Conservation (phyloP, 2,329 filamentous ascomycete species). For the Rhinocladiella mackenziei region DNA sequence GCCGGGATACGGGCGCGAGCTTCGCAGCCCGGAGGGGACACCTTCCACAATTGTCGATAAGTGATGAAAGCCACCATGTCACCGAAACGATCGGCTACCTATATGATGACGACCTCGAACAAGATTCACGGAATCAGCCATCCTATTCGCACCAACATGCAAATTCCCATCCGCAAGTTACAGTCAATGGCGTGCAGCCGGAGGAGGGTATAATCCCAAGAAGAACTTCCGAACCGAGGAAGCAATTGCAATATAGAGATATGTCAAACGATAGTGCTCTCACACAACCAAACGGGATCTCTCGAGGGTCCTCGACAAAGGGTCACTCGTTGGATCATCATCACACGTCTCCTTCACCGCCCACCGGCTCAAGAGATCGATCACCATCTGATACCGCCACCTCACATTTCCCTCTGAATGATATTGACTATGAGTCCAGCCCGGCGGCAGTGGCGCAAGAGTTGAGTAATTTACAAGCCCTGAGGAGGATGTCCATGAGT, state of each 20-base stretch:
- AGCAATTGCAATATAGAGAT: constrained; percentile 19
- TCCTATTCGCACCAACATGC: constrained; percentile 8
- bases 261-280: constrained; percentile 14
- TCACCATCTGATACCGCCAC: constrained; percentile 53
- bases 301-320: constrained; percentile 28
- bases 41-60: constrained; percentile 64
- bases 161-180: constrained; percentile 5
- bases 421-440: constrained; percentile 85
- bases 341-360: constrained; percentile 56
- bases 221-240: constrained; percentile 18
- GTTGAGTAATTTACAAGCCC: constrained; percentile 83
- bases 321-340: constrained; percentile 40
- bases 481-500: constrained; percentile 92
- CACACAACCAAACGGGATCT: constrained; percentile 34
- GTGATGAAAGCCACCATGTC: constrained; percentile 88
- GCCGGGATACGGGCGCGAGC: constrained; percentile 41
- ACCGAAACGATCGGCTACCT: constrained; percentile 89
- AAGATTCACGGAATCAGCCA: constrained; percentile 7
- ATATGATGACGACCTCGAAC: constrained; percentile 69
- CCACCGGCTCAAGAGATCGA: constrained; percentile 52
- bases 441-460: constrained; percentile 87
- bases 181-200: constrained; percentile 12
- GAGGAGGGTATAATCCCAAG: constrained; percentile 8
- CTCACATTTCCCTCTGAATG: constrained; percentile 68
- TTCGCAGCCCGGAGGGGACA: constrained; percentile 56